A percentile compares a stretch with the other conserved stretches of the same genome.
Conservation (phyloP, 2,329 filamentous ascomycete species). For the Hymenoscyphus albidus region DNA sequence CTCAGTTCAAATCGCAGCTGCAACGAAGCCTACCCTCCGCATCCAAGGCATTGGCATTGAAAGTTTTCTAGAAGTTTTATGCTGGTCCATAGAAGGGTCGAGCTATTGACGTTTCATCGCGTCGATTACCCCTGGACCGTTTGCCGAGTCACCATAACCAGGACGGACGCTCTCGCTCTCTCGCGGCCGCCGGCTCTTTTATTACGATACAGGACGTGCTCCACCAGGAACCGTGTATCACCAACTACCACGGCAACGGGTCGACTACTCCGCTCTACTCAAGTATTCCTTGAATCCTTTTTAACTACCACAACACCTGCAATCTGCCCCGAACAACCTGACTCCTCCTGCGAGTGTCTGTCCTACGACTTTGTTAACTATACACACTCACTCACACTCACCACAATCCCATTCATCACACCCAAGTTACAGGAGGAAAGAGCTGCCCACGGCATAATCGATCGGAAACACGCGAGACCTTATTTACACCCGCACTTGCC, state of each 20-base stretch:
- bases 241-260: conserved; percentile 25
- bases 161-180: not conserved
- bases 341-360: not conserved
- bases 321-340: not conserved
- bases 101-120: conserved; percentile 23
- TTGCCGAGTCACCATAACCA: too few species aligned
- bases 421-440: not conserved
- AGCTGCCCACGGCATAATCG: conserved; percentile 13
- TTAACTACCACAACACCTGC: not conserved
- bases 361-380: not conserved
- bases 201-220: conserved; percentile 14
- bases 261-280: not conserved
- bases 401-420: not conserved
- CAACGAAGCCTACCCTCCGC: not conserved
- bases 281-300: not conserved
- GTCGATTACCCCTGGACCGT: conserved; percentile 7
- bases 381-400: not conserved
- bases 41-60: not conserved
- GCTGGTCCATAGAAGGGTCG: conserved; percentile 20
- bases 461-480: conserved; percentile 13
- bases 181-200: conserved; percentile 2
- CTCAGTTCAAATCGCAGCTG: not conserved
- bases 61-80: conserved; percentile 18
- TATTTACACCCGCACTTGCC: not conserved
- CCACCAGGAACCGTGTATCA: conserved; percentile 19